phyloP scores from a whole-genome alignment of 2,329 filamentous ascomycete species.

The Penicillium sp. region DNA sequence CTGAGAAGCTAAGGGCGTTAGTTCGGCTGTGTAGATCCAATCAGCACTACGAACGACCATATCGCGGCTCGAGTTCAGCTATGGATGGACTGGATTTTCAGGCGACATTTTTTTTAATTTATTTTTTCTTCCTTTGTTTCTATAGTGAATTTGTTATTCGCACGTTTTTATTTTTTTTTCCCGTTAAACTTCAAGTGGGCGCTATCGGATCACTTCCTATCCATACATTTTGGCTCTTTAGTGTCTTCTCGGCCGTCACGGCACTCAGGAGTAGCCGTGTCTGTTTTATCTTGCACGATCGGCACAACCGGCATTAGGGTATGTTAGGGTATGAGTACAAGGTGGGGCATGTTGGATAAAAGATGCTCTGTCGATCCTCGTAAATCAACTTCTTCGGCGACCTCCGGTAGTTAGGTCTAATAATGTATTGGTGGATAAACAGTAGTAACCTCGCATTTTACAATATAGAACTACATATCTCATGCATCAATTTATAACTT shows the following conservation, averaged over 20 bases:
- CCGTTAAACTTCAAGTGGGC: background rate
- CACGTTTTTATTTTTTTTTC: background rate
- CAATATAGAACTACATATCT: background rate
- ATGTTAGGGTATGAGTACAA: background rate
- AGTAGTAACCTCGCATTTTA: background rate
- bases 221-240: background rate
- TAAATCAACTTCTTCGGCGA: background rate
- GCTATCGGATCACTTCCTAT: background rate
- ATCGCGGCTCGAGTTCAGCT: conserved; percentile 25
- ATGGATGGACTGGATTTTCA: conserved; percentile 11
- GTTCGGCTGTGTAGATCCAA: conserved; percentile 19
- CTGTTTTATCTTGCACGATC: background rate
- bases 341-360: background rate
- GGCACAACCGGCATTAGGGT: background rate
- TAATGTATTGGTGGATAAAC: background rate
- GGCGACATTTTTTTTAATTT: conserved; percentile 3
- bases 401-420: background rate
- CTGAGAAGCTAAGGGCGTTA: conserved; percentile 20
- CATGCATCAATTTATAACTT: background rate
- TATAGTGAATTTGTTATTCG: background rate
- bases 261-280: background rate
- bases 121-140: background rate
- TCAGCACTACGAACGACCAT: conserved; percentile 14
- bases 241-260: background rate
- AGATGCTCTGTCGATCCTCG: background rate